Conservation (phyloP, 2,329 filamentous ascomycete genomes). For the Cytospora leucostoma region DNA sequence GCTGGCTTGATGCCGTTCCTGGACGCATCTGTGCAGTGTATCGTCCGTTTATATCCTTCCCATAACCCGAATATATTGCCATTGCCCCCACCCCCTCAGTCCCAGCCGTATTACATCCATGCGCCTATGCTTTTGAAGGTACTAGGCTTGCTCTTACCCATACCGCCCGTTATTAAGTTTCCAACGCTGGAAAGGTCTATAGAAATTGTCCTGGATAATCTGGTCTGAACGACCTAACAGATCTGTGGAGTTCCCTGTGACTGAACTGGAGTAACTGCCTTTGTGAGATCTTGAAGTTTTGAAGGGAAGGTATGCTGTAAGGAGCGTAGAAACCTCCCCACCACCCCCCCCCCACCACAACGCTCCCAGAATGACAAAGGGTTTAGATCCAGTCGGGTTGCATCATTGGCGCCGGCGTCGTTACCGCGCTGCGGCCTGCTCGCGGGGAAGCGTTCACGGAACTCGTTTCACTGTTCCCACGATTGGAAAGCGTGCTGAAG, state of each 20-base stretch:
- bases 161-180: too few relatives aligned
- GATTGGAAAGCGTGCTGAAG: constrained; percentile 37
- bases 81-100: neutral
- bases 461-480: neutral
- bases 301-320: constrained; percentile 5
- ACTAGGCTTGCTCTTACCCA: too few relatives aligned
- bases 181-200: too few relatives aligned
- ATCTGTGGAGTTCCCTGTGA: too few relatives aligned
- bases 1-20: constrained; percentile 13
- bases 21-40: constrained; percentile 3
- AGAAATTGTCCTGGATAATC: too few relatives aligned
- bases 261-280: neutral
- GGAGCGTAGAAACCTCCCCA: neutral
- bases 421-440: constrained; percentile 12
- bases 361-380: neutral
- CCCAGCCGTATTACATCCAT: neutral
- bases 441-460: constrained; percentile 15
- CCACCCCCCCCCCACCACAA: too few relatives aligned
- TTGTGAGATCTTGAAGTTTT: neutral
- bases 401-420: constrained; percentile 12
- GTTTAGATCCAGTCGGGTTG: constrained; percentile 26
- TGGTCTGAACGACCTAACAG: too few relatives aligned
- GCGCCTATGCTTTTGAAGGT: constrained; percentile 20
- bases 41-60: constrained; percentile 22
- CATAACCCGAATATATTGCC: neutral